phyloP scores from a whole-genome alignment of 805 yeast species.

The Danielozyma ontarioensis region DNA sequence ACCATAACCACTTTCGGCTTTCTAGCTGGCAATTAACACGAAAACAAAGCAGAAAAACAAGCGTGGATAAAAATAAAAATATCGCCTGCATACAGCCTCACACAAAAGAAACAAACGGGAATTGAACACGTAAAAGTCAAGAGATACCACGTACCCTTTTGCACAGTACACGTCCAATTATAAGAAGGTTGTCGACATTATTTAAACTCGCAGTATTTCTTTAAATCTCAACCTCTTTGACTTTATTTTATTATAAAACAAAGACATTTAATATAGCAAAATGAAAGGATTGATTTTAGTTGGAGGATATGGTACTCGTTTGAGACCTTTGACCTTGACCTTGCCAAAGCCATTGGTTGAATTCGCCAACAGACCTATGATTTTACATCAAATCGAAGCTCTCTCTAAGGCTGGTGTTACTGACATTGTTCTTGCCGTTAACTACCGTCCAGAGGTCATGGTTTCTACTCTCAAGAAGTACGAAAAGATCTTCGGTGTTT shows the following conservation, averaged over 20 bases:
- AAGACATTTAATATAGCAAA: constrained; percentile 9
- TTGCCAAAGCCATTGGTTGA: constrained; percentile 96
- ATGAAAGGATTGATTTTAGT: constrained; percentile 98
- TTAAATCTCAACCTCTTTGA: neutral
- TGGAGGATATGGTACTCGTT: constrained; percentile 99
- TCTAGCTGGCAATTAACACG: too few species aligned
- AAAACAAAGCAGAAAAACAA: too few species aligned
- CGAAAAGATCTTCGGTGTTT: constrained; percentile 91
- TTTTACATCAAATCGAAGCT: constrained; percentile 96
- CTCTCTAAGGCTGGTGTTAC: constrained; percentile 97
- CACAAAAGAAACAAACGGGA: too few species aligned
- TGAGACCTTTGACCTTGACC: constrained; percentile 95
- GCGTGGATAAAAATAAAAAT: neutral
- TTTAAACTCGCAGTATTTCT: too few species aligned
- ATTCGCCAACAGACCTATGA: constrained; percentile 99
- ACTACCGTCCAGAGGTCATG: constrained; percentile 99
- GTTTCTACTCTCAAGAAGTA: constrained; percentile 90
- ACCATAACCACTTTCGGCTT: too few species aligned
- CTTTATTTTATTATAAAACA: neutral
- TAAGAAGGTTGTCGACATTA: too few species aligned
- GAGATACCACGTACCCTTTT: neutral
- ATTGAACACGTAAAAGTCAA: neutral
- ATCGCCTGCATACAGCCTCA: too few species aligned
- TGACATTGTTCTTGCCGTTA: constrained; percentile 96
- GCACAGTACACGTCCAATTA: neutral